phyloP scores from a whole-genome alignment of 208 protist species.

The Crithidia acanthocephali region DNA sequence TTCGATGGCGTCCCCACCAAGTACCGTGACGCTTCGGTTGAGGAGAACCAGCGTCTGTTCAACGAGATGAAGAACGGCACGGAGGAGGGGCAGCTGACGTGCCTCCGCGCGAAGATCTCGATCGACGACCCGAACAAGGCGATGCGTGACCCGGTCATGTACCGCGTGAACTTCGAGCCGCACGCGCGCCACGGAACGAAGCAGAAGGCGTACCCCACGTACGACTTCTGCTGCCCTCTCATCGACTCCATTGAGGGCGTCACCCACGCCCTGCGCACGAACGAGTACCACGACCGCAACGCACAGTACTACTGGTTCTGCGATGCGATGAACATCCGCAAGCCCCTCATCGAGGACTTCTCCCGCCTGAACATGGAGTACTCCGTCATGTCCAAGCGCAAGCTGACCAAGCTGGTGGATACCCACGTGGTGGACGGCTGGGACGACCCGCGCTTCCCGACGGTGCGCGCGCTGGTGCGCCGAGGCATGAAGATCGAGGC shows the following conservation, averaged over 20 bases:
- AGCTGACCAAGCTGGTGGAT: constrained; percentile 98
- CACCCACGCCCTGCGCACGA: constrained; percentile 98
- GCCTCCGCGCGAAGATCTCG: constrained; percentile 98
- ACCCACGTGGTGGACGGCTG: constrained; percentile 96
- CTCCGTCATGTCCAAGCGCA: constrained; percentile 99
- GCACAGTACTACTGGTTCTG: constrained; percentile 98
- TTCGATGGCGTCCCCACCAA: constrained; percentile 91
- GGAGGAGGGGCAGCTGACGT: constrained; percentile 91
- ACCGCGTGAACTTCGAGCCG: constrained; percentile 93
- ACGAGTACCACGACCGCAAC: constrained; percentile 99
- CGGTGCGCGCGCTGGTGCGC: constrained; percentile 95
- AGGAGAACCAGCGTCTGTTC: constrained; percentile 97
- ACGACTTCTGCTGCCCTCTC: constrained; percentile 99
- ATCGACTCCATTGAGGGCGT: constrained; percentile 99
- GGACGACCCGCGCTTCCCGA: constrained; percentile 99
- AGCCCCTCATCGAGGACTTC: constrained; percentile 96
- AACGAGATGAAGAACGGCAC: constrained; percentile 94
- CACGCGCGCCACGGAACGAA: constrained; percentile 94
- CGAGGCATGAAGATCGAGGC: constrained; percentile 97
- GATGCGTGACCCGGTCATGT: constrained; percentile 98
- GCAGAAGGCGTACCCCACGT: constrained; percentile 97
- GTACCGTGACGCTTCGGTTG: constrained; percentile 90
- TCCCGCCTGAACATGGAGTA: constrained; percentile 98
- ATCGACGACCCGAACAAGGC: constrained; percentile 95
- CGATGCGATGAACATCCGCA: constrained; percentile 90